These are phyloP conservation scores for Mycena olivaceomarginata DNA, from an alignment of 768 basidiomycete species.

Conservation along the genomic window DNA sequence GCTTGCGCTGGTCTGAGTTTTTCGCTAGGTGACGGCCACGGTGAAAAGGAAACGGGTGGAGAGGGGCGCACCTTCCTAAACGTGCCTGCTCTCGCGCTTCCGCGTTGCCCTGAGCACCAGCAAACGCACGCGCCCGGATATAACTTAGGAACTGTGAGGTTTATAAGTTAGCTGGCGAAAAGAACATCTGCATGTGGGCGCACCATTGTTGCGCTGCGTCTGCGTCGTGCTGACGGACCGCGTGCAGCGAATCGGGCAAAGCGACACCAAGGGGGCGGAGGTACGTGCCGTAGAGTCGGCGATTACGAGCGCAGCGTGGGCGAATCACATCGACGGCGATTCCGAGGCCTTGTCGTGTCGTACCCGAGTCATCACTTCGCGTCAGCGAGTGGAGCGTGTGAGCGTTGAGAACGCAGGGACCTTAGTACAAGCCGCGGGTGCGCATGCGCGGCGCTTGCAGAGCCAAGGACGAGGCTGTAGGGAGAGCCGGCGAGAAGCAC, in stretches of 20 bases:
- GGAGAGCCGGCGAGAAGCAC: neutral
- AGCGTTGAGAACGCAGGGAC: neutral
- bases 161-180: too few species aligned
- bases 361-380: neutral
- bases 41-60: too few species aligned
- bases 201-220: neutral
- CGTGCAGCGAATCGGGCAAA: neutral
- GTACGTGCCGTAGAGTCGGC: neutral
- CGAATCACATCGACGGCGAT: slow-evolving; percentile 9
- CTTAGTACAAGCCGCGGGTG: neutral
- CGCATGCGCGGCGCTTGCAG: neutral
- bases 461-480: slow-evolving; percentile 13
- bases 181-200: too few species aligned
- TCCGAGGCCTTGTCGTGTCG: neutral
- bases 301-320: neutral
- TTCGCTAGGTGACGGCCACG: too few species aligned
- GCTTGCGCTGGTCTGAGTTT: too few species aligned
- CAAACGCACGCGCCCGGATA: too few species aligned
- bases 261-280: neutral
- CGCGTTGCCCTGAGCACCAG: too few species aligned
- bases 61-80: too few species aligned
- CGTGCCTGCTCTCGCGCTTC: neutral
- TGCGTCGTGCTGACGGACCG: neutral
- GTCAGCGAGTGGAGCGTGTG: neutral
- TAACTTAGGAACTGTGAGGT: too few species aligned